Evolutionary conservation across 306 rosid species (phyloP).

Genomic region (Canavalia ensiformis): DNA sequence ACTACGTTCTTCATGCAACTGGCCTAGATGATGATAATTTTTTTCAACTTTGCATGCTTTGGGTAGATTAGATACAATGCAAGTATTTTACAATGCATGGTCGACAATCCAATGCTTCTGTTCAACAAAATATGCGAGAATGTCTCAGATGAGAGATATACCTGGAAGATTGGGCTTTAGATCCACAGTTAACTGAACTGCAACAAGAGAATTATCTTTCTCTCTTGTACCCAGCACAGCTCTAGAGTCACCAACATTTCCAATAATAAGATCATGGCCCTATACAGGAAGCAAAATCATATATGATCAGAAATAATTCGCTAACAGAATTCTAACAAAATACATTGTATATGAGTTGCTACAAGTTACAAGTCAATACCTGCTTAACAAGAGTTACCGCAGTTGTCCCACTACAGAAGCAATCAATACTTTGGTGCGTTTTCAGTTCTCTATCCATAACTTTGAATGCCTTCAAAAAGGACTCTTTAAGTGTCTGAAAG

Average conservation of each 20-base stretch:
- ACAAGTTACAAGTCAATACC: conserved; percentile 56
- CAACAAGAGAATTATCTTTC: conserved; percentile 66
- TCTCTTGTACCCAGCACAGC: conserved; percentile 93
- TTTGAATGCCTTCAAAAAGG: conserved; percentile 86
- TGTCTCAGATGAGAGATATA: conserved; percentile 46
- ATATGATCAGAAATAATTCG: conserved; percentile 46
- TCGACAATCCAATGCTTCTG: conserved; percentile 16
- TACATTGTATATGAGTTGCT: not conserved
- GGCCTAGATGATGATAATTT: not conserved
- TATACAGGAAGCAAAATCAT: conserved; percentile 51
- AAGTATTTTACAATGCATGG: conserved; percentile 22
- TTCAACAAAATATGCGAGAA: conserved; percentile 20
- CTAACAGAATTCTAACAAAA: conserved; percentile 26
- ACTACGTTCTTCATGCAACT: not conserved
- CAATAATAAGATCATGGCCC: conserved; percentile 88
- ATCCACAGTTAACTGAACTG: conserved; percentile 97
- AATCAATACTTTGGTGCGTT: conserved; percentile 72
- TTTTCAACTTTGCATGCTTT: not conserved
- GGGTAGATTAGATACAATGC: not conserved
- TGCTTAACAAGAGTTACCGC: conserved; percentile 94
- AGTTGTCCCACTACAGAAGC: conserved; percentile 98
- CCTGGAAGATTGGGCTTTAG: conserved; percentile 99
- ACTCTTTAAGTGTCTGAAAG: conserved; percentile 80
- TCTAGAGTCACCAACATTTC: conserved; percentile 97
- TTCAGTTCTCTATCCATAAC: conserved; percentile 94